A percentile compares a stretch with the other conserved stretches of the same genome.
phyloP scores from a whole-genome alignment of 2,329 filamentous ascomycete genomes.

The Xenoacremonium recifei region DNA sequence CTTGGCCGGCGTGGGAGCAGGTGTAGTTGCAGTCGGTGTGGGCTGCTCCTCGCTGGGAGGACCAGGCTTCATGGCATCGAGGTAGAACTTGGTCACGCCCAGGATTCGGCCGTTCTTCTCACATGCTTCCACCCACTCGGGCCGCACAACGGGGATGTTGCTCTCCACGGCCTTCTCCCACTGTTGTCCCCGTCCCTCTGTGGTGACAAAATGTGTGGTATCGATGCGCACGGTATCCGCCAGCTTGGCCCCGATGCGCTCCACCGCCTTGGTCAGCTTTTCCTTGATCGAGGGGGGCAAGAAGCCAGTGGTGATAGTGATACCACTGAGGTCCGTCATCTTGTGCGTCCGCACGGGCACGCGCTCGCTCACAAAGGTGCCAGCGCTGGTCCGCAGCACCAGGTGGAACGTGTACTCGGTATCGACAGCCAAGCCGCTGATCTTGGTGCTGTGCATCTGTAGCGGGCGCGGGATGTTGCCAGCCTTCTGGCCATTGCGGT shows the following conservation, averaged over 20 bases:
- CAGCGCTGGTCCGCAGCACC: conserved; percentile 85
- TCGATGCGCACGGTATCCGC: conserved; percentile 91
- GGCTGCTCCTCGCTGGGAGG: conserved; percentile 37
- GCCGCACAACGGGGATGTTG: conserved; percentile 95
- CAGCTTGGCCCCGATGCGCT: conserved; percentile 89
- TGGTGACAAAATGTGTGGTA: conserved; percentile 97
- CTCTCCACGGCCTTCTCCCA: conserved; percentile 98
- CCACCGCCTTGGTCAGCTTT: conserved; percentile 70
- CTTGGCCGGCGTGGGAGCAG: conserved; percentile 30
- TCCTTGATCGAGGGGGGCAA: conserved; percentile 73
- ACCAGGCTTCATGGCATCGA: conserved; percentile 68
- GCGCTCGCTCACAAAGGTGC: conserved; percentile 80
- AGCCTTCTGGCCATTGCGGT: conserved; percentile 94
- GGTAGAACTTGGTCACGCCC: conserved; percentile 91
- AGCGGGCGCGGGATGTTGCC: conserved; percentile 87
- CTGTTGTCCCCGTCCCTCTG: conserved; percentile 80
- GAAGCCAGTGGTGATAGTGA: conserved; percentile 90
- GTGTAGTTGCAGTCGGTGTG: conserved; percentile 2
- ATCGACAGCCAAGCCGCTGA: conserved; percentile 92
- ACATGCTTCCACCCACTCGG: conserved; percentile 97
- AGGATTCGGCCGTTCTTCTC: conserved; percentile 90
- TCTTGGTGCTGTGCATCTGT: conserved; percentile 93
- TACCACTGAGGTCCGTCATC: conserved; percentile 95
- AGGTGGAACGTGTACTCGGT: conserved; percentile 95
- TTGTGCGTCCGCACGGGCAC: conserved; percentile 90